These are phyloP conservation scores for Ustilago hordei DNA, from an alignment of 1,284 basidiomycete species.

Conservation along the genomic window DNA sequence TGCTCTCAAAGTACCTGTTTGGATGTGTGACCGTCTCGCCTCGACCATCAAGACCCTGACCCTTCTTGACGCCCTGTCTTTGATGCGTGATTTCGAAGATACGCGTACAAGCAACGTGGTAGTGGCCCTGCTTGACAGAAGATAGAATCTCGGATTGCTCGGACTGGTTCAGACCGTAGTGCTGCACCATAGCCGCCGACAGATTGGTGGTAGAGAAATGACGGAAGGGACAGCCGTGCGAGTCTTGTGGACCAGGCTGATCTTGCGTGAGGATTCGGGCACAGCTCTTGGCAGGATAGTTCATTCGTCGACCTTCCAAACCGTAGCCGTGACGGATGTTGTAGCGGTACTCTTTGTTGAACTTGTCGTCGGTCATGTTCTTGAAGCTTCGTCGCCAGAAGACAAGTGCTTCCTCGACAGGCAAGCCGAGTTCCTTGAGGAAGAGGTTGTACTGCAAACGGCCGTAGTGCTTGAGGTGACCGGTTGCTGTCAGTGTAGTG, in stretches of 20 bases:
- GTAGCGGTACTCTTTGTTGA: slow-evolving; percentile 97
- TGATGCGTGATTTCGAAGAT: slow-evolving; percentile 94
- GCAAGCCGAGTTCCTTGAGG: slow-evolving; percentile 87
- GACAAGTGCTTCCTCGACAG: slow-evolving; percentile 90
- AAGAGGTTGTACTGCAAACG: slow-evolving; percentile 93
- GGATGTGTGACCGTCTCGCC: slow-evolving; percentile 94
- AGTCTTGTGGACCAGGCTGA: slow-evolving; percentile 79
- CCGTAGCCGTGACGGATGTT: slow-evolving; percentile 97
- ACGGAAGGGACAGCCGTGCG: slow-evolving; percentile 94
- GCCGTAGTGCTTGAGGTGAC: slow-evolving; percentile 92
- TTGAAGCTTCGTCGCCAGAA: slow-evolving; percentile 93
- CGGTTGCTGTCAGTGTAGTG: slow-evolving; percentile 80
- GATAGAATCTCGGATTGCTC: slow-evolving; percentile 89
- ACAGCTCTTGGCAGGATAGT: slow-evolving; percentile 95
- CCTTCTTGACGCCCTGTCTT: slow-evolving; percentile 80
- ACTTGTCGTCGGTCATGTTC: slow-evolving; percentile 86
- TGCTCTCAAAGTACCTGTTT: slow-evolving; percentile 79
- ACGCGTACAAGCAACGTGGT: slow-evolving; percentile 95
- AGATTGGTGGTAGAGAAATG: slow-evolving; percentile 89
- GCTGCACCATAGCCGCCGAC: slow-evolving; percentile 79
- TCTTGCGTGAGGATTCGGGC: slow-evolving; percentile 86
- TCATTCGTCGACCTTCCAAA: slow-evolving; percentile 90
- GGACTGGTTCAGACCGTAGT: slow-evolving; percentile 78
- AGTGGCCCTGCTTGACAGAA: slow-evolving; percentile 84
- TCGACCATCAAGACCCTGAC: slow-evolving; percentile 82